phyloP scores from a whole-genome alignment of 768 basidiomycete species.

The Russula foetens region DNA sequence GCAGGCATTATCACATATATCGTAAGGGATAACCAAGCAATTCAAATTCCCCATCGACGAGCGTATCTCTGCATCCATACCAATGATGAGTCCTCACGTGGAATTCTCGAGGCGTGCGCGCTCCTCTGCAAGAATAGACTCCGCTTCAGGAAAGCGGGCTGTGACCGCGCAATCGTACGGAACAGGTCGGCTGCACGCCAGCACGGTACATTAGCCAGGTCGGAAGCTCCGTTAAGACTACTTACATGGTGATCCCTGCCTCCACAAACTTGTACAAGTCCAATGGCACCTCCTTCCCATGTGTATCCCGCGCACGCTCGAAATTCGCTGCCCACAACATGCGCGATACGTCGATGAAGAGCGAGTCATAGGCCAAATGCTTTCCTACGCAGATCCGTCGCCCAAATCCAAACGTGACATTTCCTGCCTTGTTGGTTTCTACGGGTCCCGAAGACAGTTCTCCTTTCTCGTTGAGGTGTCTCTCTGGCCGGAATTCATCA shows the following conservation, averaged over 20 bases:
- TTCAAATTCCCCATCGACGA: too few relatives aligned
- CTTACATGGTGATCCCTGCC: slow-evolving; percentile 9
- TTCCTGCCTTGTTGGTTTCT: too few relatives aligned
- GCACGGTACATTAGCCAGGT: background rate
- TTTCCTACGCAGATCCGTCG: too few relatives aligned
- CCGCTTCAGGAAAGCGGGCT: slow-evolving; percentile 16
- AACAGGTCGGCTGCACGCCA: slow-evolving; percentile 2
- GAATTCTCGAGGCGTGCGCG: too few relatives aligned
- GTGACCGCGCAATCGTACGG: too few relatives aligned
- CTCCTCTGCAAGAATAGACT: background rate
- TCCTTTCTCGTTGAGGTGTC: slow-evolving; percentile 14
- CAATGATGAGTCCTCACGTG: too few relatives aligned
- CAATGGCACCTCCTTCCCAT: slow-evolving; percentile 6
- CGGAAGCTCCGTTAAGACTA: background rate
- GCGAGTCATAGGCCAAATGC: slow-evolving; percentile 16
- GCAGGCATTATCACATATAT: too few relatives aligned
- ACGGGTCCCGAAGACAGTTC: background rate
- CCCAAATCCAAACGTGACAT: too few relatives aligned
- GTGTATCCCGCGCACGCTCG: slow-evolving; percentile 3
- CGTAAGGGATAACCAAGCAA: too few relatives aligned
- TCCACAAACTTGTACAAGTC: background rate
- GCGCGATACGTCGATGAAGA: slow-evolving; percentile 19
- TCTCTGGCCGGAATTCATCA: slow-evolving; percentile 19
- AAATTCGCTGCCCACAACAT: slow-evolving; percentile 19
- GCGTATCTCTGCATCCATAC: too few relatives aligned